Conservation (phyloP, 345 rosid species). For the Gossypium ekmanianum region DNA sequence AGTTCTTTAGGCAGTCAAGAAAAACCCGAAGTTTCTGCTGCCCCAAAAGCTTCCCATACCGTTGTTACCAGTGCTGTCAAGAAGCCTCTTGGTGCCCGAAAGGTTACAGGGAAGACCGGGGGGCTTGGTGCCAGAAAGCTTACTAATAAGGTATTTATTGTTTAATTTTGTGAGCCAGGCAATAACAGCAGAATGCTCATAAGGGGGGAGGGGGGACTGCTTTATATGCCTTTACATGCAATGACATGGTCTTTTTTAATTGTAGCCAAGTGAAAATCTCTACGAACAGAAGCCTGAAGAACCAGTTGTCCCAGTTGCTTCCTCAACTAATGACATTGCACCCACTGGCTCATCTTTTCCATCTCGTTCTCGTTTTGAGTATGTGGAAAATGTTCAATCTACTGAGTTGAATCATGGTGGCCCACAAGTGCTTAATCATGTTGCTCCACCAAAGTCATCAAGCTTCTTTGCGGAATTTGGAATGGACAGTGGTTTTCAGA, state of each 20-base stretch:
- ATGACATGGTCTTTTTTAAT: neutral
- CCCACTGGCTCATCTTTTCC: constrained; percentile 53
- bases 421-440: constrained; percentile 75
- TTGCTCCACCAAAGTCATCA: constrained; percentile 90
- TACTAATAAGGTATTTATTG: constrained; percentile 53
- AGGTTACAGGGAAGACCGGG: constrained; percentile 64
- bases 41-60: constrained; percentile 54
- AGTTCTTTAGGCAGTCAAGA: constrained; percentile 47
- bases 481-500: constrained; percentile 69
- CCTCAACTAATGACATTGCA: constrained; percentile 45
- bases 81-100: constrained; percentile 78
- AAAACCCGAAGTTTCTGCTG: constrained; percentile 37
- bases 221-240: neutral
- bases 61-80: constrained; percentile 53
- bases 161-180: neutral
- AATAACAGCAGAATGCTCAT: neutral
- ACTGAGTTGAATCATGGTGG: constrained; percentile 51
- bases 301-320: constrained; percentile 48
- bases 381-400: constrained; percentile 61
- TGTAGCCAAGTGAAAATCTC: constrained; percentile 72
- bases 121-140: constrained; percentile 95
- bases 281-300: constrained; percentile 99
- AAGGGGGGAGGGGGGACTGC: neutral
- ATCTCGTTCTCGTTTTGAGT: constrained; percentile 99
- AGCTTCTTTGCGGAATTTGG: constrained; percentile 91